Percentiles rank a stretch among this genome's conserved stretches.
Evolutionary conservation across 23 red algal species (phyloP).

Genomic region (Pyropia yezoensis): DNA sequence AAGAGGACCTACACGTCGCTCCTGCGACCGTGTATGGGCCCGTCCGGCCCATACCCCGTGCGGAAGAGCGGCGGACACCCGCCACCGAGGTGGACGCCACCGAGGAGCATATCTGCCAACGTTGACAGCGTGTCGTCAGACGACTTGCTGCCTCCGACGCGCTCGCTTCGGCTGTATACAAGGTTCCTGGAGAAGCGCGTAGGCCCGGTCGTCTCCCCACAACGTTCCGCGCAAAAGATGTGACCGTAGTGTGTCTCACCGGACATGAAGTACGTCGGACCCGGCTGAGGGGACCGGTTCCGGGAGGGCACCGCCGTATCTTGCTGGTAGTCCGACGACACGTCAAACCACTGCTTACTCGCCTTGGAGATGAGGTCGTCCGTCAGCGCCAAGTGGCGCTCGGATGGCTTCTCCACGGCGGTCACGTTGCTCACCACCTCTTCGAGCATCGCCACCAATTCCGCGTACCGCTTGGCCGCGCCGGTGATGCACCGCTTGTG

Average conservation of each 20-base stretch:
- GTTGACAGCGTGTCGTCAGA: neutral
- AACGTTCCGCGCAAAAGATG: neutral
- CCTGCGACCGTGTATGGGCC: neutral
- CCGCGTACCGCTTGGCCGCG: neutral
- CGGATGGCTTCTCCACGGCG: neutral
- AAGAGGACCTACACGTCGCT: neutral
- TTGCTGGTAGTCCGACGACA: neutral
- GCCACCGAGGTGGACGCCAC: neutral
- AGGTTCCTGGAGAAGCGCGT: conserved; percentile 4
- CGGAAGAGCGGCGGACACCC: neutral
- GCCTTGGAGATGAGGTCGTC: neutral
- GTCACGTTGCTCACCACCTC: neutral
- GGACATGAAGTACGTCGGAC: neutral
- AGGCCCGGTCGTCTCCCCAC: neutral
- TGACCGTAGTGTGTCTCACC: neutral
- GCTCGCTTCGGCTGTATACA: neutral
- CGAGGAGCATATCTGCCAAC: neutral
- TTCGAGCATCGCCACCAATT: too few species aligned
- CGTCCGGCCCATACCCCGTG: neutral
- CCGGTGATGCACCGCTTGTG: neutral
- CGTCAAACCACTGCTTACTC: neutral
- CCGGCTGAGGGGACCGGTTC: neutral
- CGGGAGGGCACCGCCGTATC: neutral
- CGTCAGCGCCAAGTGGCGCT: neutral
- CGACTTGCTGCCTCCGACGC: neutral